Percentiles rank a stretch among this genome's conserved stretches.
These are phyloP conservation scores for Psilocybe subaeruginosa DNA, from an alignment of 768 basidiomycete species.

Conservation along the genomic window DNA sequence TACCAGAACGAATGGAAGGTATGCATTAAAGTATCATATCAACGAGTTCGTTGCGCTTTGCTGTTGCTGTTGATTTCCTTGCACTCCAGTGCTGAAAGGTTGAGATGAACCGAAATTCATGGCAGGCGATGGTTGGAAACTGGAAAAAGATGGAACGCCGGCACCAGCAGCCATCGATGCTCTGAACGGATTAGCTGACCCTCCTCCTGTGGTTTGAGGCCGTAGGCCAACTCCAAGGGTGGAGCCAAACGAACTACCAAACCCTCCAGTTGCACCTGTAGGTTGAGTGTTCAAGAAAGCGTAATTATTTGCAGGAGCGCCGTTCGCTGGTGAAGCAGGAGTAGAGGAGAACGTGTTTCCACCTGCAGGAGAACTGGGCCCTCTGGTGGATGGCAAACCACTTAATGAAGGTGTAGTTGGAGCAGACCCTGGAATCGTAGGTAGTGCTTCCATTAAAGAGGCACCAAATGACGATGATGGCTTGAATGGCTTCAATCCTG, in stretches of 20 bases:
- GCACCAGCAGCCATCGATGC: conserved; percentile 51
- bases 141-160: conserved; percentile 14
- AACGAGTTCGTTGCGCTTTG: conserved; percentile 23
- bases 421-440: conserved; percentile 67
- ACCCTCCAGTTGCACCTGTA: conserved; percentile 44
- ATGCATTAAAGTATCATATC: conserved; percentile 18
- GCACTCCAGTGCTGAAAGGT: conserved; percentile 16
- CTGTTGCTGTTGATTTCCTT: conserved; percentile 21
- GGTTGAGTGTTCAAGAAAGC: conserved; percentile 40
- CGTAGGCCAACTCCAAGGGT: conserved; percentile 55
- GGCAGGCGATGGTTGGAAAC: conserved; percentile 20
- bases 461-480: conserved; percentile 83
- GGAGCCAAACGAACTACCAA: conserved; percentile 35
- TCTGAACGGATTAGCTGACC: conserved; percentile 66
- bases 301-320: conserved; percentile 9
- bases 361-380: conserved; percentile 12
- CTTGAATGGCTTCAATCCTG: conserved; percentile 80
- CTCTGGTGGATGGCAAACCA: conserved; percentile 26
- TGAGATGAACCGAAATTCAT: conserved; percentile 9
- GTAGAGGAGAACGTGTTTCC: conserved; percentile 15
- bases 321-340: conserved; percentile 10
- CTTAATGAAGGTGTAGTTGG: conserved; percentile 48
- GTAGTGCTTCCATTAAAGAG: conserved; percentile 71
- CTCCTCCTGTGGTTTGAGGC: conserved; percentile 68
- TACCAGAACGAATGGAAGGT: conserved; percentile 11